phyloP scores from a whole-genome alignment of 176 grass and related monocot genomes.

The Bothriochloa decipiens region DNA sequence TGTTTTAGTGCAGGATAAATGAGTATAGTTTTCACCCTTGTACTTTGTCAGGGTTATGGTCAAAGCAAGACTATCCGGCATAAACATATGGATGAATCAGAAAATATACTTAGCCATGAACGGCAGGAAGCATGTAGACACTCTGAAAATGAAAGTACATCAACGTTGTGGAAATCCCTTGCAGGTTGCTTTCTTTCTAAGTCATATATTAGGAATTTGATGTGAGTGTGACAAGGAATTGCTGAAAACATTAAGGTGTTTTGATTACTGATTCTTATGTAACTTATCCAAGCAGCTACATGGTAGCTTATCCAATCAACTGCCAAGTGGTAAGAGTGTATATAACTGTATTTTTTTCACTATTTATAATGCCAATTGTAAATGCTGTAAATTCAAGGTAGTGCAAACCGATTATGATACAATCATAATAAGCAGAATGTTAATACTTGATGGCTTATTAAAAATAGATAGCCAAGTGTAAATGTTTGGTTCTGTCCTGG shows the following conservation, averaged over 20 bases:
- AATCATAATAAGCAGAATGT: not conserved
- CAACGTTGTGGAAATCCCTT: conserved; percentile 6
- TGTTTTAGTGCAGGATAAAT: not conserved
- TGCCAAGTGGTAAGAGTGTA: not conserved
- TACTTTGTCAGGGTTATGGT: not conserved
- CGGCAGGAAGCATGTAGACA: not conserved
- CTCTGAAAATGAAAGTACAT: conserved; percentile 18
- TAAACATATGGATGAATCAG: not conserved
- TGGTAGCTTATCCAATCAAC: conserved; percentile 28
- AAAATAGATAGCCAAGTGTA: not conserved
- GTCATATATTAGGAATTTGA: conserved; percentile 3
- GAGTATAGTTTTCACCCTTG: not conserved
- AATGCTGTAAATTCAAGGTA: not conserved
- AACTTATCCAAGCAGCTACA: conserved; percentile 9
- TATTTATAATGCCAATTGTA: not conserved
- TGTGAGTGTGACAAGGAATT: not conserved
- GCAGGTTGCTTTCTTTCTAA: conserved; percentile 20
- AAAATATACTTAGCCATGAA: not conserved
- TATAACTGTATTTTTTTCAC: not conserved
- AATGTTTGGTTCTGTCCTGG: not conserved
- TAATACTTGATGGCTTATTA: not conserved
- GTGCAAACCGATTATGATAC: not conserved
- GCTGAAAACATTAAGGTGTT: conserved; percentile 27
- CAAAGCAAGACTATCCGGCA: not conserved
- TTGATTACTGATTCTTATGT: conserved; percentile 28